Conservation (phyloP, 2,329 filamentous ascomycete species). For the Triangularia setosa region DNA sequence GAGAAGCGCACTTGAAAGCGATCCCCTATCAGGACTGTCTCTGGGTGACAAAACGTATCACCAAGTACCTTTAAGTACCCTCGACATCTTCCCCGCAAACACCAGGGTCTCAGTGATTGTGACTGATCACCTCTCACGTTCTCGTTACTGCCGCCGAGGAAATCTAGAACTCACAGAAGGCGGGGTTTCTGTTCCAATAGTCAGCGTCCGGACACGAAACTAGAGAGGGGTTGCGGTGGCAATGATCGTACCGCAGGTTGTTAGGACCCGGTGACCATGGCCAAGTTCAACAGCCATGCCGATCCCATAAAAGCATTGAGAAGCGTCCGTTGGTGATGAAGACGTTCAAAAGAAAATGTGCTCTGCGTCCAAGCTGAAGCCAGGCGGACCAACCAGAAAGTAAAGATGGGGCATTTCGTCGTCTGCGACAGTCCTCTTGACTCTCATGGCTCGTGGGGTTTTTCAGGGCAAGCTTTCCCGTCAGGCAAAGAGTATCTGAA, state of each 20-base stretch:
- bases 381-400: slow-evolving; percentile 12
- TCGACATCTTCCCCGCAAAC: background rate
- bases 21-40: no score
- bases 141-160: slow-evolving; percentile 1
- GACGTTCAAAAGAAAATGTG: background rate
- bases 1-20: background rate
- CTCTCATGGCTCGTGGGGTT: background rate
- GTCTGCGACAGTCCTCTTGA: slow-evolving; percentile 6
- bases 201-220: background rate
- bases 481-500: slow-evolving; percentile 2
- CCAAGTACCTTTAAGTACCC: slow-evolving; percentile 12
- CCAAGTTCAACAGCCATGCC: slow-evolving; percentile 5
- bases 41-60: background rate
- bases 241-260: slow-evolving; percentile 8
- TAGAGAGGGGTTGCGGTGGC: slow-evolving; percentile 11
- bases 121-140: slow-evolving; percentile 1
- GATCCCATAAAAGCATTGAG: slow-evolving; percentile 2
- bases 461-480: slow-evolving; percentile 9
- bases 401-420: background rate
- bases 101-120: background rate
- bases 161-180: slow-evolving; percentile 13
- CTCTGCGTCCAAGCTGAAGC: background rate
- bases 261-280: background rate
- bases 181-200: slow-evolving; percentile 12
- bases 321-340: slow-evolving; percentile 1